Conservation (phyloP, 2,329 filamentous ascomycete species). For the Alternaria triticimaculans region DNA sequence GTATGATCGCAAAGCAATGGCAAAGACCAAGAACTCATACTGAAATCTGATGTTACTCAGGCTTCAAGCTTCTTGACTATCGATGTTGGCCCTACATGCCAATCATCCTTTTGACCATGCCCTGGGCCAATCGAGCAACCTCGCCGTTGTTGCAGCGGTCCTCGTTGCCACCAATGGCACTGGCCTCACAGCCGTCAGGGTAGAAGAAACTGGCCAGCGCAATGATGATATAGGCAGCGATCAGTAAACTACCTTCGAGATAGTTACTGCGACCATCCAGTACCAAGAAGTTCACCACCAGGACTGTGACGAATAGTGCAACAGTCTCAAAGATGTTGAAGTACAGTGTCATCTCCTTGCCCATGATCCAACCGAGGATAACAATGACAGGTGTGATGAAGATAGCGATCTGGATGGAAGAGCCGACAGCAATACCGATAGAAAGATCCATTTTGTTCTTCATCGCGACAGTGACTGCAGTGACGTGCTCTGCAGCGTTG, state of each 20-base stretch:
- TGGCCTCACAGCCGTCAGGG: slow-evolving; percentile 50
- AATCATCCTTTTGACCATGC: slow-evolving; percentile 28
- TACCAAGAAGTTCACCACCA: slow-evolving; percentile 87
- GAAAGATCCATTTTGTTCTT: slow-evolving; percentile 88
- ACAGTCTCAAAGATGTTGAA: slow-evolving; percentile 69
- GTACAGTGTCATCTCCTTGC: slow-evolving; percentile 71
- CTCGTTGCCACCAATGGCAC: slow-evolving; percentile 54
- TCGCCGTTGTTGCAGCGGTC: slow-evolving; percentile 14
- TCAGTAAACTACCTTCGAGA: slow-evolving; percentile 77
- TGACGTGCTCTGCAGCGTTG: slow-evolving; percentile 82
- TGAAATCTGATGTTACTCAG: background rate
- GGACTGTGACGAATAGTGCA: slow-evolving; percentile 80
- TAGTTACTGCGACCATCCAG: slow-evolving; percentile 84
- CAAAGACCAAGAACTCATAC: background rate
- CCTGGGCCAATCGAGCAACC: slow-evolving; percentile 14
- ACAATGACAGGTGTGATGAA: slow-evolving; percentile 80
- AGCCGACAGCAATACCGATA: slow-evolving; percentile 80
- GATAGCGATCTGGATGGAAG: slow-evolving; percentile 79
- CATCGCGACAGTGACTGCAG: slow-evolving; percentile 77
- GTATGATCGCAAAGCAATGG: too few relatives aligned
- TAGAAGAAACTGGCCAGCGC: slow-evolving; percentile 63
- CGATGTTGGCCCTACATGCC: slow-evolving; percentile 12
- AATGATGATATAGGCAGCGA: slow-evolving; percentile 81
- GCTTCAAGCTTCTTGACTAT: background rate
- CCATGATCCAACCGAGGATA: slow-evolving; percentile 79